These are phyloP conservation scores for Tolypocladium inflatum DNA, from an alignment of 2,329 filamentous ascomycete genomes.

Conservation along the genomic window DNA sequence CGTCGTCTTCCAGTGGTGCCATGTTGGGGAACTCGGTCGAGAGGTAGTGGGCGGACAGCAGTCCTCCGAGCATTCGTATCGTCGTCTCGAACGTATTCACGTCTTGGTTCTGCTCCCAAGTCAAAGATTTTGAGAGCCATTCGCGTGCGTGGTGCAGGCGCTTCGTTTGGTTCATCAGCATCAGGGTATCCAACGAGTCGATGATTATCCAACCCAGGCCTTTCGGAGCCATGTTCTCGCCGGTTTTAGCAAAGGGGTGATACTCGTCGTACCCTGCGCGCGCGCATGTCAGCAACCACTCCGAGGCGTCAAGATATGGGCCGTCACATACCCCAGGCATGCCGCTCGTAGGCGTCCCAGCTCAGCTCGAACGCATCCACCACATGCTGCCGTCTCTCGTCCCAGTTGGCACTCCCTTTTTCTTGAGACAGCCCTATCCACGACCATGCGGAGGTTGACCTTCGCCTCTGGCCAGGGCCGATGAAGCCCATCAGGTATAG, in stretches of 20 bases:
- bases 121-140: constrained; percentile 75
- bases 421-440: constrained; percentile 46
- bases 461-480: constrained; percentile 20
- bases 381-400: constrained; percentile 66
- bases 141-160: constrained; percentile 75
- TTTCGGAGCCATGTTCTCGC: constrained; percentile 74
- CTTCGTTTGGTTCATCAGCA: constrained; percentile 93
- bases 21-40: constrained; percentile 73
- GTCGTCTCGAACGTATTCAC: constrained; percentile 98
- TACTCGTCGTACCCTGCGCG: constrained; percentile 70
- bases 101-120: constrained; percentile 87
- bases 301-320: neutral
- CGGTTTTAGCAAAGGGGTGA: constrained; percentile 69
- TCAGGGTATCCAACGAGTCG: constrained; percentile 90
- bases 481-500: constrained; percentile 66
- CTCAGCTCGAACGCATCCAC: constrained; percentile 84
- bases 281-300: constrained; percentile 15
- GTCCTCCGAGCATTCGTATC: constrained; percentile 90
- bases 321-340: constrained; percentile 77
- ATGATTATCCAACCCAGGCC: constrained; percentile 98
- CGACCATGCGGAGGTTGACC: constrained; percentile 37
- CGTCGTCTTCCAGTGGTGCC: constrained; percentile 63
- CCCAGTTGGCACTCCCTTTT: constrained; percentile 56
- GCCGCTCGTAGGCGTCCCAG: constrained; percentile 85
- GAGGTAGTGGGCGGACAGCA: constrained; percentile 92